A percentile compares a stretch with the other conserved stretches of the same genome.
These are phyloP conservation scores for Amanita inopinata DNA, from an alignment of 768 basidiomycete species.

Conservation along the genomic window DNA sequence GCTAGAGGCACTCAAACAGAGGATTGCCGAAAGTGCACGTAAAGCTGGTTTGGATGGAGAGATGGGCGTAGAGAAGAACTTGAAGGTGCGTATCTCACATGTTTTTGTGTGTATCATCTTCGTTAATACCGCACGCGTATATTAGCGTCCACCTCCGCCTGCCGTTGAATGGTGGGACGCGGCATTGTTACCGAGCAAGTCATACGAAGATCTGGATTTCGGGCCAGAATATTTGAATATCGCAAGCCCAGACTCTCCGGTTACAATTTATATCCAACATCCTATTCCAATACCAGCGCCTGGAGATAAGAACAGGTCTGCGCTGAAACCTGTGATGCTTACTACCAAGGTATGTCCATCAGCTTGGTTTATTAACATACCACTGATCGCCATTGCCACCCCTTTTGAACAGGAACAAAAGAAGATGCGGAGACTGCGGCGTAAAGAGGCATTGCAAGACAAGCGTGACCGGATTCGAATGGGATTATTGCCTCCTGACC, in stretches of 20 bases:
- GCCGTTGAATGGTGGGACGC: conserved; percentile 98
- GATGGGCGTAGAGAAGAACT: conserved; percentile 81
- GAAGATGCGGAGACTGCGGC: conserved; percentile 88
- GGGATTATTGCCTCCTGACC: conserved; percentile 91
- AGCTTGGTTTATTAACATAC: not conserved
- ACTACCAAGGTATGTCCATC: conserved; percentile 77
- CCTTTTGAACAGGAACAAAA: conserved; percentile 67
- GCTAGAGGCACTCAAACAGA: conserved; percentile 84
- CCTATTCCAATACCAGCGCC: conserved; percentile 94
- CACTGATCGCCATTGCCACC: conserved; percentile 12
- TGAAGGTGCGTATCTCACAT: conserved; percentile 53
- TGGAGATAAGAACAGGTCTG: conserved; percentile 70
- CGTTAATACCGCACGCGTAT: not conserved
- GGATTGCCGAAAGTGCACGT: conserved; percentile 85
- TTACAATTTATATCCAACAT: conserved; percentile 90
- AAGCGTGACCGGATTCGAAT: conserved; percentile 91
- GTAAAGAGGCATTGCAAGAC: conserved; percentile 86
- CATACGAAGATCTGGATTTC: conserved; percentile 63
- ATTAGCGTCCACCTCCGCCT: conserved; percentile 76
- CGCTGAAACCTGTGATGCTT: conserved; percentile 80
- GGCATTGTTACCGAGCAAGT: conserved; percentile 68
- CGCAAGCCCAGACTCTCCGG: conserved; percentile 57
- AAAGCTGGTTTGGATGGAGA: conserved; percentile 95
- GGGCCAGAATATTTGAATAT: conserved; percentile 56
- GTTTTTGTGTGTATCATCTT: not conserved